Evolutionary conservation across 495 filamentous ascomycete genomes (phyloP), one percentile per base, ranked within the genome.

Genomic region (Cercophora samala): DNA sequence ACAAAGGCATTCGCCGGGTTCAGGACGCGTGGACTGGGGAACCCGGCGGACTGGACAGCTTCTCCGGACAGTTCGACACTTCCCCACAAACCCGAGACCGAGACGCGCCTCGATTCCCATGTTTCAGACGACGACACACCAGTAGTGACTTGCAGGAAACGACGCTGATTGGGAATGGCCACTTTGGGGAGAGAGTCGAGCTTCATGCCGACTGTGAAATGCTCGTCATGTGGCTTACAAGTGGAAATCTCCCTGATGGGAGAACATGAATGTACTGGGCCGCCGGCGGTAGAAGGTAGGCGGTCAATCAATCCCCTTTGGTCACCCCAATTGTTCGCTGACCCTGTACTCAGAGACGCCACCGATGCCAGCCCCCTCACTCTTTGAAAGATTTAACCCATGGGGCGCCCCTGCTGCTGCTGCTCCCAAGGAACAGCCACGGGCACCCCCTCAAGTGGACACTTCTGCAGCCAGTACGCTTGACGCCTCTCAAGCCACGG

Each of bases 221-320:
- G 95, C 82, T 98, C 96, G 60, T 90, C 84, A 76, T 99, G 95
- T 75, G 88, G 88, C 58, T 79, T 81, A 42, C 87, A 95, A 75
- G 92, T 98, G 67, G 91, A 94, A 73, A 97, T 99, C 70, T 89
- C 90, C 9, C 78, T 87, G 72, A 91, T 99, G 92, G 95, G 93
- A 54, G 93, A 99, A 70, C 95, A 99, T 84, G 76, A 90, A 65
- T 96, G 92, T 77, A 75, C 79, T 55, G 72, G 72, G 62, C 65
- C 71, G 18, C 61, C 75, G n/a, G 64, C 74, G 37, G 63, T 74
- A 66, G 78, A 82, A 63, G 72, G 80, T 81, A 79, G 63, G 81
- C 66, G 15, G 51, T 8, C 23, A 5, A 25, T 8, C 23, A 5
- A 25, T 25, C 22, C n/a, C 17, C 11, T 23, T 26, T 19, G 8